These are phyloP conservation scores for Fusarium sp. DNA, from an alignment of 2,329 filamentous ascomycete genomes.

Conservation along the genomic window DNA sequence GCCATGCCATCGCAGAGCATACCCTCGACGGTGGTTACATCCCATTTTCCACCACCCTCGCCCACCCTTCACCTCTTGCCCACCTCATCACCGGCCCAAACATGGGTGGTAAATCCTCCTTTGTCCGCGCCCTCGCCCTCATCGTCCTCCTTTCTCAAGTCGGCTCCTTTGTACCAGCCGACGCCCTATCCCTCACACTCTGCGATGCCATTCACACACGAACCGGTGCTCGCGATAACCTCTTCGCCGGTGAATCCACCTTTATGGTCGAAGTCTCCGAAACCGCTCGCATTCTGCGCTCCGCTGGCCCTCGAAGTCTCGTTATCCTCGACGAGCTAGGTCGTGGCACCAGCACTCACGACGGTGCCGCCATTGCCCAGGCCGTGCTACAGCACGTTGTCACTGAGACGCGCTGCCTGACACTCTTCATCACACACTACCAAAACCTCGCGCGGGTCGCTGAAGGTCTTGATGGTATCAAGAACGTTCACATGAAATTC, in stretches of 20 bases:
- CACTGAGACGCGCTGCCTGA: constrained; percentile 80
- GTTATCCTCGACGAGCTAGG: constrained; percentile 97
- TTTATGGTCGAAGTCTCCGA: constrained; percentile 99
- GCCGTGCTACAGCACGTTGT: constrained; percentile 91
- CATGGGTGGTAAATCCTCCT: constrained; percentile 99
- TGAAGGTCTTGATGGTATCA: constrained; percentile 77
- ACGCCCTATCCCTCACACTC: constrained; percentile 80
- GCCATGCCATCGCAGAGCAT: constrained; percentile 97
- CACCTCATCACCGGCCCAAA: constrained; percentile 96
- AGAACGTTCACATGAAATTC: constrained; percentile 97
- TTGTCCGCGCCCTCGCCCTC: constrained; percentile 92
- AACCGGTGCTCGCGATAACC: constrained; percentile 96
- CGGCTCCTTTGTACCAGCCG: constrained; percentile 92
- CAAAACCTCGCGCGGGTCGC: constrained; percentile 84
- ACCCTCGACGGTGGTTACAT: constrained; percentile 89
- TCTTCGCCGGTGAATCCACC: constrained; percentile 93
- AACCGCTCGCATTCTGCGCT: constrained; percentile 90
- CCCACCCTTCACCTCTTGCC: constrained; percentile 76
- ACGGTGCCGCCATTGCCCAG: constrained; percentile 95
- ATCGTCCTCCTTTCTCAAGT: constrained; percentile 96
- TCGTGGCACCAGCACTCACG: constrained; percentile 92
- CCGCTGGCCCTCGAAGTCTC: constrained; percentile 86
- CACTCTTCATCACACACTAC: constrained; percentile 98
- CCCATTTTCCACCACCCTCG: constrained; percentile 85
- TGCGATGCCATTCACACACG: constrained; percentile 94